Conservation (phyloP, 805 yeast genomes). For the Pachysolen tannophilus region DNA sequence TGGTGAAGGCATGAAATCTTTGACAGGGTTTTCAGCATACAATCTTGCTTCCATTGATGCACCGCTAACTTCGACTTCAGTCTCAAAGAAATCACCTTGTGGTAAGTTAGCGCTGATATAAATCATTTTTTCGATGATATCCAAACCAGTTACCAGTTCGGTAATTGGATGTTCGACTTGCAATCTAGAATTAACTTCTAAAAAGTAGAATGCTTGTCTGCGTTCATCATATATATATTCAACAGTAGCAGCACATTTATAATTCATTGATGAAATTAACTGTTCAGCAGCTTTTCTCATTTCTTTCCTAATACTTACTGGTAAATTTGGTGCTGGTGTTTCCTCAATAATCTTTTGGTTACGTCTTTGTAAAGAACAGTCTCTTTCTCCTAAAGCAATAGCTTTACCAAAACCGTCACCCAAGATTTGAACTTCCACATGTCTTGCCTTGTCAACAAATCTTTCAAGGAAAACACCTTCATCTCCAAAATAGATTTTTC, state of each 20-base stretch:
- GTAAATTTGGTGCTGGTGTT: constrained; percentile 94
- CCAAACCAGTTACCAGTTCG: constrained; percentile 90
- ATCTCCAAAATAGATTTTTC: constrained; percentile 87
- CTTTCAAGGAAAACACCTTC: constrained; percentile 93
- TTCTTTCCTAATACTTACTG: constrained; percentile 62
- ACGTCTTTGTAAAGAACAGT: constrained; percentile 95
- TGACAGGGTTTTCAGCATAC: constrained; percentile 95
- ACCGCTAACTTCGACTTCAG: constrained; percentile 57
- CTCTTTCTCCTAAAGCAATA: constrained; percentile 93
- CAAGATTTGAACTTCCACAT: constrained; percentile 92
- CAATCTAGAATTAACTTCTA: constrained; percentile 93
- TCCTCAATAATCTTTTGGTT: constrained; percentile 96
- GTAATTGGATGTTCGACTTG: constrained; percentile 99
- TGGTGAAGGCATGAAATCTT: constrained; percentile 92
- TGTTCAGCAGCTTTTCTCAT: constrained; percentile 84
- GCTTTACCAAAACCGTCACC: constrained; percentile 95
- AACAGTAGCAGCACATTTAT: constrained; percentile 96
- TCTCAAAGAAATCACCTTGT: constrained; percentile 69
- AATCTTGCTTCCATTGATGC: constrained; percentile 96
- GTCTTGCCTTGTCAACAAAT: constrained; percentile 91
- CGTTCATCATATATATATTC: constrained; percentile 87
- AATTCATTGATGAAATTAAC: constrained; percentile 73
- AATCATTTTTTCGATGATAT: constrained; percentile 96
- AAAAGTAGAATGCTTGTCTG: constrained; percentile 85
- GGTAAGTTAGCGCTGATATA: constrained; percentile 84